These are phyloP conservation scores for Alnus rubra DNA, from an alignment of 306 rosid species.

Conservation along the genomic window DNA sequence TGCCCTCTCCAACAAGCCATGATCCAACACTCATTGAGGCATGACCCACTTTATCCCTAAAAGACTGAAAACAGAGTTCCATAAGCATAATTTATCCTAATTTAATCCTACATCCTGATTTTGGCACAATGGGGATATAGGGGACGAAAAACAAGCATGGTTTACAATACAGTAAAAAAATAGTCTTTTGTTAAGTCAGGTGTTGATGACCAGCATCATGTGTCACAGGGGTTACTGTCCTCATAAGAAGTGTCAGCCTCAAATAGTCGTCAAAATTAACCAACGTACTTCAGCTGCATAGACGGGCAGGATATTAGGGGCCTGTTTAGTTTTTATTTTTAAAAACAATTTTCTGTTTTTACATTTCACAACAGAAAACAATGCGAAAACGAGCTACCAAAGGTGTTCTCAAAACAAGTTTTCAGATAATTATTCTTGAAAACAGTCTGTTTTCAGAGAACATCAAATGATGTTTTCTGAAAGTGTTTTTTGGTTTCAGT, in stretches of 20 bases:
- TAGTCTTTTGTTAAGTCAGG: background rate
- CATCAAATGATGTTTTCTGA: background rate
- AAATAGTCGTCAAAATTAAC: background rate
- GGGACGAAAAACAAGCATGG: background rate
- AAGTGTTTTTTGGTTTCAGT: background rate
- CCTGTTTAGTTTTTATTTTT: background rate
- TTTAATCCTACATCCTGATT: background rate
- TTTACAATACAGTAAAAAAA: background rate
- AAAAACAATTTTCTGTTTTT: background rate
- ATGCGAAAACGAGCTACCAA: no score
- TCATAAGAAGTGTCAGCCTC: background rate
- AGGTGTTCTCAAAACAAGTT: no score
- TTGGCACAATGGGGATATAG: background rate
- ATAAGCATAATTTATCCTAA: background rate
- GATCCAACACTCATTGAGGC: no score
- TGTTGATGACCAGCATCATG: background rate
- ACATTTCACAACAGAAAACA: no score
- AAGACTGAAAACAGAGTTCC: no score
- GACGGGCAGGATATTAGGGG: background rate
- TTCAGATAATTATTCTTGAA: background rate
- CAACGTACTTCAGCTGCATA: background rate
- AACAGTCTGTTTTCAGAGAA: background rate
- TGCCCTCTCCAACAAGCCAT: no score
- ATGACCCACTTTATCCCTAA: no score
- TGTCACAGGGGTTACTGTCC: background rate